Conservation (phyloP, 169 alveolate genomes). For the Babesia divergens region DNA sequence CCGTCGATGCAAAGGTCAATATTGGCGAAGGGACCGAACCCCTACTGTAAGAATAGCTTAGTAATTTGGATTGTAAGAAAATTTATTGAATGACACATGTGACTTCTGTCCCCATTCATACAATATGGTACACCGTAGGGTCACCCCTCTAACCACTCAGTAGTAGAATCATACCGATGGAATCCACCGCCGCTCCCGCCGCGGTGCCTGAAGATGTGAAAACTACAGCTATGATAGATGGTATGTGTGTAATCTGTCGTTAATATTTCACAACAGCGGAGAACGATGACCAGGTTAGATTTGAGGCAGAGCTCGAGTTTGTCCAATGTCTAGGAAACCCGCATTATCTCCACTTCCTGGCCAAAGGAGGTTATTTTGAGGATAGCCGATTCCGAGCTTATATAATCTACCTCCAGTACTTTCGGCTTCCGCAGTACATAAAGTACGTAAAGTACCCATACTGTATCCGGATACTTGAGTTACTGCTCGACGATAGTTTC, state of each 20-base stretch:
- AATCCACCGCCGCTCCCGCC: background rate
- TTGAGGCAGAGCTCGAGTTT: slow-evolving; percentile 74
- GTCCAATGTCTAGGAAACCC: slow-evolving; percentile 74
- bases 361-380: slow-evolving; percentile 65
- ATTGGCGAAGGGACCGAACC: background rate
- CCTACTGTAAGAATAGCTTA: too few relatives aligned
- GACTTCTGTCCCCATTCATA: too few relatives aligned
- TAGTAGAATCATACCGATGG: slow-evolving; percentile 7
- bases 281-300: slow-evolving; percentile 67
- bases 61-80: too few relatives aligned
- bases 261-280: slow-evolving; percentile 8
- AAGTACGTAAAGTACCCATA: slow-evolving; percentile 68
- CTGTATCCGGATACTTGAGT: slow-evolving; percentile 69
- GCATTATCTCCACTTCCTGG: slow-evolving; percentile 63
- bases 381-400: slow-evolving; percentile 68
- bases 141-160: background rate
- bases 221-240: slow-evolving; percentile 35
- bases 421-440: slow-evolving; percentile 65
- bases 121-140: background rate
- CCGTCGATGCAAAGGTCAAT: too few relatives aligned
- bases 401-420: slow-evolving; percentile 69
- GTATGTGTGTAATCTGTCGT: background rate
- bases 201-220: slow-evolving; percentile 1
- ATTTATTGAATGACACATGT: too few relatives aligned
- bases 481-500: slow-evolving; percentile 61